Evolutionary conservation across 495 filamentous ascomycete species (phyloP).

Genomic region (Tuber melanosporum): DNA sequence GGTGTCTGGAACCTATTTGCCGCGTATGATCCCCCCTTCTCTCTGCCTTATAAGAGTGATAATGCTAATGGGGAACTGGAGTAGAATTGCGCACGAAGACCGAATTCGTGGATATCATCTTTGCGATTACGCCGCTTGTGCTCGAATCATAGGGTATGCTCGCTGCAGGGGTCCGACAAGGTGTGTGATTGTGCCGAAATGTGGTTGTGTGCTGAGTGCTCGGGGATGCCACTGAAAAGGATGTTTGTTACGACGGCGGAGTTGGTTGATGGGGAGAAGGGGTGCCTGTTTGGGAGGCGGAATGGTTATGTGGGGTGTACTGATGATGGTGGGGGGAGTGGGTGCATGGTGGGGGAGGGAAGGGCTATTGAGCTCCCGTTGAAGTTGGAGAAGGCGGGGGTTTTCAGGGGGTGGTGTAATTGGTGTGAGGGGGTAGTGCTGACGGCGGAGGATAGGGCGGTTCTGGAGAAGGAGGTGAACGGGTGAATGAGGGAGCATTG

Average conservation of each 20-base stretch:
- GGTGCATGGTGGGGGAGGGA: not conserved
- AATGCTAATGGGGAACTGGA: not conserved
- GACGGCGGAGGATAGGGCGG: constrained; percentile 18
- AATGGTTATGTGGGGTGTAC: constrained; percentile 7
- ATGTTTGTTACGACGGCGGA: not conserved
- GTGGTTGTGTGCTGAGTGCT: constrained; percentile 9
- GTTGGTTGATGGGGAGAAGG: not conserved
- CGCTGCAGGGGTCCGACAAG: constrained; percentile 13
- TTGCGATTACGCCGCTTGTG: constrained; percentile 28
- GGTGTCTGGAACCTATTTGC: constrained; percentile 21
- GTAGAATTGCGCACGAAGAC: constrained; percentile 34
- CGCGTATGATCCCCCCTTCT: constrained; percentile 14
- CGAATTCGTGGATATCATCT: not conserved
- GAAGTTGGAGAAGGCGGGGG: not conserved
- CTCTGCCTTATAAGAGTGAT: not conserved
- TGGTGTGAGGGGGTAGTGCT: constrained; percentile 33
- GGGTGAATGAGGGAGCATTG: not conserved
- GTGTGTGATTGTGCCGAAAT: constrained; percentile 23
- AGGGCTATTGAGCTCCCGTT: not conserved
- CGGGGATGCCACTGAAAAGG: not conserved
- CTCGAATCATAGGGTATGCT: not conserved
- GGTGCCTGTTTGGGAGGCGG: constrained; percentile 11
- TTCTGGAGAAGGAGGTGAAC: not conserved
- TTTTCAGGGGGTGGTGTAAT: constrained; percentile 24
- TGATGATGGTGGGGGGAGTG: not conserved